A percentile compares a stretch with the other conserved stretches of the same genome.
phyloP scores from a whole-genome alignment of 1,284 basidiomycete genomes.

The Moesziomyces sp. region DNA sequence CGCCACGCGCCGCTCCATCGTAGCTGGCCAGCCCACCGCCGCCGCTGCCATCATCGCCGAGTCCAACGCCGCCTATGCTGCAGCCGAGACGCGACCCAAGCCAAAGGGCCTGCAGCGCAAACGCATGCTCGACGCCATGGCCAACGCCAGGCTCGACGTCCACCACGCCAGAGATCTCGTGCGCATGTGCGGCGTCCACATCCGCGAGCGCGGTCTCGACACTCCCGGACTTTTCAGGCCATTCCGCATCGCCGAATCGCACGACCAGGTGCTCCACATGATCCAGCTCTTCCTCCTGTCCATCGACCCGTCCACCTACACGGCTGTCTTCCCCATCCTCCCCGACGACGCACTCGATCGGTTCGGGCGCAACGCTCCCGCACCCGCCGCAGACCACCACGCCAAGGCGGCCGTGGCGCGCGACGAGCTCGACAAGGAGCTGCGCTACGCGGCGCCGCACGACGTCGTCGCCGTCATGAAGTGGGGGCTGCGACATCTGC shows the following conservation, averaged over 20 bases:
- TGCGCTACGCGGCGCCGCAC: slow-evolving; percentile 48
- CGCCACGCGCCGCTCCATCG: background rate
- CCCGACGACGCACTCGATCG: slow-evolving; percentile 32
- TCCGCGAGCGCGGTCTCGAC: slow-evolving; percentile 52
- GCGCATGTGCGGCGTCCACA: slow-evolving; percentile 42
- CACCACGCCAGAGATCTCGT: slow-evolving; percentile 25
- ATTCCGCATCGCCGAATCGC: slow-evolving; percentile 51
- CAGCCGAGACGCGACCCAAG: slow-evolving; percentile 17
- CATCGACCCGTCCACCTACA: slow-evolving; percentile 44
- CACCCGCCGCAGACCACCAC: background rate
- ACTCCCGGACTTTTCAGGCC: slow-evolving; percentile 56
- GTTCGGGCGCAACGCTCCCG: slow-evolving; percentile 8
- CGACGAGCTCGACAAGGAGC: slow-evolving; percentile 43
- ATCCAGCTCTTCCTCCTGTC: slow-evolving; percentile 54
- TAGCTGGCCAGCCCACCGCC: slow-evolving; percentile 5
- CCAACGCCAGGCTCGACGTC: slow-evolving; percentile 42
- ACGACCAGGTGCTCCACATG: slow-evolving; percentile 35
- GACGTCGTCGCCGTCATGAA: slow-evolving; percentile 54
- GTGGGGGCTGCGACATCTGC: slow-evolving; percentile 55
- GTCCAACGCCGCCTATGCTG: slow-evolving; percentile 28
- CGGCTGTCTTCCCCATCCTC: slow-evolving; percentile 40
- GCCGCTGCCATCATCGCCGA: slow-evolving; percentile 41
- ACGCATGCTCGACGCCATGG: slow-evolving; percentile 40
- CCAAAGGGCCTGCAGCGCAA: slow-evolving; percentile 17
- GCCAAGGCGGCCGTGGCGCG: slow-evolving; percentile 15